Evolutionary conservation across 768 basidiomycete genomes (phyloP), one percentile per base, ranked within the genome.

Genomic region (Rubroboletus satanas): DNA sequence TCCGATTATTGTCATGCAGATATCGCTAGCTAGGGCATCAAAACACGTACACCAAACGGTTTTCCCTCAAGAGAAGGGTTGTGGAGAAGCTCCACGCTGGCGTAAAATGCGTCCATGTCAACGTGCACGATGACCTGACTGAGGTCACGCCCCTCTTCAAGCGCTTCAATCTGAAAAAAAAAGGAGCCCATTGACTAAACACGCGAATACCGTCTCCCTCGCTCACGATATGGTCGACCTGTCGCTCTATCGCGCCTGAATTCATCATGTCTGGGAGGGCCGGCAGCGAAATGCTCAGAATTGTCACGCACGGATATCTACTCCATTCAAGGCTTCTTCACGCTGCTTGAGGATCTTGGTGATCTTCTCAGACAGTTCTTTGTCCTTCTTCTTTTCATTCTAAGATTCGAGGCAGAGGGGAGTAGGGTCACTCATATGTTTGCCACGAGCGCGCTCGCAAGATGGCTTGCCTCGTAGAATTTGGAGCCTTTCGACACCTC

Each of bases 91-190:
- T 93, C 91, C 1, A 92, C 90, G 46, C 79, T 89, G 11, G 90
- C 89, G 59, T 81, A 94, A 73, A 96, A 97, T 4, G 93, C 92
- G 68, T 98, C 96, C 84, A 95, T 93, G 65, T 99, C 97, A 31
- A 97, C 85, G 66, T 98, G 94, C 6, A 98, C 90, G 56, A 99
- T 90, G 18, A 74, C 80, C 69, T 95, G 90, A 3, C 81, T 80
- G 29, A 98, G 73, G 67, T 98, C 93, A 44, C 94, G 75, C 47
- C 82, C 77, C 2, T 77, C 72, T 68, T 96, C 93, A 5, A 96
- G 75, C 56, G 88, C 84, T 18, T 74, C 71, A 5, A 95, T 75
- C 90, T 59, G 50, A 37, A 55, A 44, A 28, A 28, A 33, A 37
- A 41, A 21, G 21, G 6, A 49, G 35, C 33, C 18, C 37, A 37